These are phyloP conservation scores for Cercophora scortea DNA, from an alignment of 495 filamentous ascomycete genomes.

Conservation along the genomic window DNA sequence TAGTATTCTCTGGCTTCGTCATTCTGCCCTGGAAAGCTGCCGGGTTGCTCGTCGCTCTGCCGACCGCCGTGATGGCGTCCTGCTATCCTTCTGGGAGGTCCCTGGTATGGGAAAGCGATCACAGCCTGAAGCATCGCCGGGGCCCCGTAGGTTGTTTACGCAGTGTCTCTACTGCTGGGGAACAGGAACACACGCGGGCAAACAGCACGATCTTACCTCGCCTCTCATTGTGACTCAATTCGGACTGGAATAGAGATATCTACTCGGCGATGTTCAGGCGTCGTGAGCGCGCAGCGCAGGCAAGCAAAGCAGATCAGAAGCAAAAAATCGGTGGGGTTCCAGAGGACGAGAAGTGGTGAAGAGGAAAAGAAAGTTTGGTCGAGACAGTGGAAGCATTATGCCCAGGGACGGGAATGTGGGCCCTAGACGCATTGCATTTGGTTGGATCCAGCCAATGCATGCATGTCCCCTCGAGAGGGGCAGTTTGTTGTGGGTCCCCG, in stretches of 20 bases:
- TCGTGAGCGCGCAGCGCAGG: constrained; percentile 17
- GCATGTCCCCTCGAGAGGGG: constrained; percentile 1
- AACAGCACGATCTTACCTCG: constrained; percentile 34
- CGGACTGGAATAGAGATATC: constrained; percentile 4
- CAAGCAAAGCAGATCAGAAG: neutral
- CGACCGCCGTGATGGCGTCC: neutral
- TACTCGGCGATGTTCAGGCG: neutral
- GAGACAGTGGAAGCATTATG: no score
- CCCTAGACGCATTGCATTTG: no score
- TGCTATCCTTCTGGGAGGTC: neutral
- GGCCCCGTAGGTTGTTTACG: neutral
- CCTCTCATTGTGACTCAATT: constrained; percentile 41
- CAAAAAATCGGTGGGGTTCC: neutral
- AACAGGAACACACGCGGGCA: no score
- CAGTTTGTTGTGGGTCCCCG: neutral
- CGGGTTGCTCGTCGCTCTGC: neutral
- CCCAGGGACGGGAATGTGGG: no score
- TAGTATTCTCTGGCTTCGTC: neutral
- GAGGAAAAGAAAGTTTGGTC: constrained; percentile 3
- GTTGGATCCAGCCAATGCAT: no score
- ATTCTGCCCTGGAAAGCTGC: neutral
- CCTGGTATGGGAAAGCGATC: neutral
- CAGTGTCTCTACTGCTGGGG: neutral
- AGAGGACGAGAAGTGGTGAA: constrained; percentile 3
- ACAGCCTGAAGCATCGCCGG: neutral